These are phyloP conservation scores for Kalmusia sp. DNA, from an alignment of 2,329 filamentous ascomycete genomes.

Conservation along the genomic window DNA sequence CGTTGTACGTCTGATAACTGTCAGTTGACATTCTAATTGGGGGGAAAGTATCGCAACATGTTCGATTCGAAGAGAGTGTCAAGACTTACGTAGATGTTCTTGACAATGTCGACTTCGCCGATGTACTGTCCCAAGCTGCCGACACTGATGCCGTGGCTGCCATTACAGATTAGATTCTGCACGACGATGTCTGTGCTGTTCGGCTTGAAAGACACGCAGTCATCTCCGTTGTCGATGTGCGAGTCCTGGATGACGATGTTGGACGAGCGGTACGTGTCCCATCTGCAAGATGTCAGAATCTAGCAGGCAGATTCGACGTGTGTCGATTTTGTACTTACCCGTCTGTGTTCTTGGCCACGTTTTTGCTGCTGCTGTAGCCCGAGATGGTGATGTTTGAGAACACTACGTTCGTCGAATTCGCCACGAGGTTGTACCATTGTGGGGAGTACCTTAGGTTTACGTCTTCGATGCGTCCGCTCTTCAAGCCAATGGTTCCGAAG, in stretches of 20 bases:
- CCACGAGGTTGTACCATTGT: conserved; percentile 70
- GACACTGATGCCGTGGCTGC: conserved; percentile 76
- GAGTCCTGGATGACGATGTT: conserved; percentile 73
- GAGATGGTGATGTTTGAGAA: conserved; percentile 68
- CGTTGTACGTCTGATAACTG: conserved; percentile 39
- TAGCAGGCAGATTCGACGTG: conserved; percentile 64
- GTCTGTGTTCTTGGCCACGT: conserved; percentile 70
- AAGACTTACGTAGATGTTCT: conserved; percentile 66
- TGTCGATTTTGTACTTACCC: conserved; percentile 38
- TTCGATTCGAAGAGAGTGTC: neutral
- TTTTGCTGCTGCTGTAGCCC: conserved; percentile 60
- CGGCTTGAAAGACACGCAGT: conserved; percentile 78
- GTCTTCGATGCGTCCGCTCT: conserved; percentile 65
- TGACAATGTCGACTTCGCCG: conserved; percentile 69
- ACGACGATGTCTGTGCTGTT: conserved; percentile 74
- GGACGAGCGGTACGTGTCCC: conserved; percentile 68
- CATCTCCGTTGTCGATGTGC: conserved; percentile 69
- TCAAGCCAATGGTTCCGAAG: conserved; percentile 63
- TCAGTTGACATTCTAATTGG: conserved; percentile 2
- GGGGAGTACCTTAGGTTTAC: conserved; percentile 67
- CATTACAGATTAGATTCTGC: conserved; percentile 71
- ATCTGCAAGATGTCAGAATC: conserved; percentile 47
- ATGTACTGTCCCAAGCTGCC: conserved; percentile 74
- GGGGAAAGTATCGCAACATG: conserved; percentile 27
- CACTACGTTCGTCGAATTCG: conserved; percentile 69